phyloP scores from a whole-genome alignment of 176 grass and related monocot genomes.

The Hsuehochloa calcarea region DNA sequence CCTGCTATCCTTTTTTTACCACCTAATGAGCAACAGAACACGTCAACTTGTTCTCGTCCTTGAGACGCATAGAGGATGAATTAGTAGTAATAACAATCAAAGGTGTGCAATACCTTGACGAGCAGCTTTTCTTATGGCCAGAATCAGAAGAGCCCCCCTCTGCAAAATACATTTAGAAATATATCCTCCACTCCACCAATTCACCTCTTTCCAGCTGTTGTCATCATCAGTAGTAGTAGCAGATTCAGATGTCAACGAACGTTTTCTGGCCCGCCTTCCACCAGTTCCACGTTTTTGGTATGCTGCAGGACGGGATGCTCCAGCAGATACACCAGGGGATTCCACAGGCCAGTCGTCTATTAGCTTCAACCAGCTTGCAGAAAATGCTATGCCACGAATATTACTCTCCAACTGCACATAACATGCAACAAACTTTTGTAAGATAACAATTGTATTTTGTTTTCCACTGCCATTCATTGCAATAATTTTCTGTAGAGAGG shows the following conservation, averaged over 20 bases:
- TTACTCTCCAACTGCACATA: constrained; percentile 80
- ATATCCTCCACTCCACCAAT: constrained; percentile 82
- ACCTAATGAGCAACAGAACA: constrained; percentile 48
- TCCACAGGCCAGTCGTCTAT: constrained; percentile 63
- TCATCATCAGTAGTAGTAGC: constrained; percentile 50
- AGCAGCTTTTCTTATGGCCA: constrained; percentile 67
- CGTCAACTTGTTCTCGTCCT: constrained; percentile 6
- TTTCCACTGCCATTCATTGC: not conserved
- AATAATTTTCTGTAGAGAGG: constrained; percentile 4
- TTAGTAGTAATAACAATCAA: constrained; percentile 29
- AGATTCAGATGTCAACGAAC: constrained; percentile 55
- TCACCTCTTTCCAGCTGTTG: constrained; percentile 70
- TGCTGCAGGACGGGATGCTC: constrained; percentile 53
- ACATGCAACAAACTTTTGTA: constrained; percentile 21
- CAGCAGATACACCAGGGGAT: constrained; percentile 42
- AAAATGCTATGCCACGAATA: constrained; percentile 79
- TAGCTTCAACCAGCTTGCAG: constrained; percentile 75
- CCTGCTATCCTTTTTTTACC: constrained; percentile 66
- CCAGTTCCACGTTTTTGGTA: constrained; percentile 74
- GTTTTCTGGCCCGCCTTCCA: constrained; percentile 68
- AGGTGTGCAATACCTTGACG: constrained; percentile 69
- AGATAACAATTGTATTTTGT: constrained; percentile 11
- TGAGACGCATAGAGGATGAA: constrained; percentile 11
- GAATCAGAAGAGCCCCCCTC: constrained; percentile 54
- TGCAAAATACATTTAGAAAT: constrained; percentile 78